phyloP scores from a whole-genome alignment of 176 grass and related monocot species.

The Typha latifolia region DNA sequence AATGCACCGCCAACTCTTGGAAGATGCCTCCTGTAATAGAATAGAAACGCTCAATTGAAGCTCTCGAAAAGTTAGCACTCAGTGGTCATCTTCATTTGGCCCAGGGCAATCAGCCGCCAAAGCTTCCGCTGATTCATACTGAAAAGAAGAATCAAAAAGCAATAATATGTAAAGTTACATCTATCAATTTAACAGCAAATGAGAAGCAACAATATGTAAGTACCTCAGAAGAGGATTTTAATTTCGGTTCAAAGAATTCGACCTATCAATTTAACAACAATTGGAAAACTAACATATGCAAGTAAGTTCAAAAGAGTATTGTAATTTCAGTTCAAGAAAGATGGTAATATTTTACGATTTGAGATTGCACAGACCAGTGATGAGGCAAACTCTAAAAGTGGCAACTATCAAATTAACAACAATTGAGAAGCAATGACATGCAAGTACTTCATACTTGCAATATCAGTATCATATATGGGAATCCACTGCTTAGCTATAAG shows the following conservation, averaged over 20 bases:
- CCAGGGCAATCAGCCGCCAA: constrained; percentile 62
- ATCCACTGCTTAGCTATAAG: too few species aligned
- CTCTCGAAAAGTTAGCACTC: constrained; percentile 4
- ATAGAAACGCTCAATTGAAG: neutral
- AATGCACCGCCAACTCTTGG: neutral
- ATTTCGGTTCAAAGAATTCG: too few species aligned
- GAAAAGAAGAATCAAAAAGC: constrained; percentile 1
- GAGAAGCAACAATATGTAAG: too few species aligned
- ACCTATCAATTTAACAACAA: too few species aligned
- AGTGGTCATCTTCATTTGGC: constrained; percentile 70
- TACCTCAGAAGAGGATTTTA: too few species aligned
- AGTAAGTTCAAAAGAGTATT: too few species aligned
- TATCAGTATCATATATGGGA: neutral
- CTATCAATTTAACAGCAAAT: neutral
- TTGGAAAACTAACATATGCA: too few species aligned
- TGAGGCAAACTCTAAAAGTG: neutral
- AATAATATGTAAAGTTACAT: neutral
- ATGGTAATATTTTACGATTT: neutral
- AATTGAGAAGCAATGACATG: too few species aligned
- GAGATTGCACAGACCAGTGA: neutral
- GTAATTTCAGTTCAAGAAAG: neutral
- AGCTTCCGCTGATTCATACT: constrained; percentile 77
- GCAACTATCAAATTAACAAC: neutral
- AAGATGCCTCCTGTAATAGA: neutral
- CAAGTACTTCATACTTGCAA: neutral